Percentiles rank a stretch among this genome's conserved stretches.
phyloP scores from a whole-genome alignment of 2,329 filamentous ascomycete genomes.

The Stagonosporopsis cucurbitacearum region DNA sequence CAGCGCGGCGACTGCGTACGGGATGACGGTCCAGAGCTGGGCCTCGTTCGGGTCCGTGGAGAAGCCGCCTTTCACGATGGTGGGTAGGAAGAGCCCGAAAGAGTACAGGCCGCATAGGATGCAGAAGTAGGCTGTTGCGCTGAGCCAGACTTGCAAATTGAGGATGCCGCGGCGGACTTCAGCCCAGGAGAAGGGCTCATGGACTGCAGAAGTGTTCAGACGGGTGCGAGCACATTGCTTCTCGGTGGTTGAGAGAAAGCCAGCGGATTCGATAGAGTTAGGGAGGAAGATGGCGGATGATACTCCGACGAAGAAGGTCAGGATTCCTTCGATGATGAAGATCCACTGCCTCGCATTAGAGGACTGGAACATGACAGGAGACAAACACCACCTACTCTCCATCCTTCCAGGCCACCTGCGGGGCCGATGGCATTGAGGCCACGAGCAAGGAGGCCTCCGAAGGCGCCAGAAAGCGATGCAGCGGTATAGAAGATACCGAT shows the following conservation, averaged over 20 bases:
- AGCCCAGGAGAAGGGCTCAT: slow-evolving; percentile 64
- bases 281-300: slow-evolving; percentile 63
- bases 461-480: slow-evolving; percentile 69
- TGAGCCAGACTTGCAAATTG: slow-evolving; percentile 68
- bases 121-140: slow-evolving; percentile 66
- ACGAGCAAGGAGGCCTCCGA: slow-evolving; percentile 67
- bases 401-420: slow-evolving; percentile 60
- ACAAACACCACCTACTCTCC: slow-evolving; percentile 41
- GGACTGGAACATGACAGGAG: no score
- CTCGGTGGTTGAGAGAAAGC: slow-evolving; percentile 62
- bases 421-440: slow-evolving; percentile 67
- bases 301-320: slow-evolving; percentile 61
- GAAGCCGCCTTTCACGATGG: slow-evolving; percentile 66
- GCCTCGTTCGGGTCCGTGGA: slow-evolving; percentile 63
- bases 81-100: slow-evolving; percentile 70
- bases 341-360: slow-evolving; percentile 58
- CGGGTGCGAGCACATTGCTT: slow-evolving; percentile 57
- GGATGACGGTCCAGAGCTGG: slow-evolving; percentile 69
- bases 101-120: slow-evolving; percentile 66
- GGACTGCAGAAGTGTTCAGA: slow-evolving; percentile 43
- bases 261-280: slow-evolving; percentile 61
- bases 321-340: slow-evolving; percentile 65
- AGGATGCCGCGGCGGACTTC: slow-evolving; percentile 68
- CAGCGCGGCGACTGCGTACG: slow-evolving; percentile 66
- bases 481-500: slow-evolving; percentile 74